Evolutionary conservation across 192 early-diverging fungal genomes (phyloP).

Genomic region (Linnemannia exigua): DNA sequence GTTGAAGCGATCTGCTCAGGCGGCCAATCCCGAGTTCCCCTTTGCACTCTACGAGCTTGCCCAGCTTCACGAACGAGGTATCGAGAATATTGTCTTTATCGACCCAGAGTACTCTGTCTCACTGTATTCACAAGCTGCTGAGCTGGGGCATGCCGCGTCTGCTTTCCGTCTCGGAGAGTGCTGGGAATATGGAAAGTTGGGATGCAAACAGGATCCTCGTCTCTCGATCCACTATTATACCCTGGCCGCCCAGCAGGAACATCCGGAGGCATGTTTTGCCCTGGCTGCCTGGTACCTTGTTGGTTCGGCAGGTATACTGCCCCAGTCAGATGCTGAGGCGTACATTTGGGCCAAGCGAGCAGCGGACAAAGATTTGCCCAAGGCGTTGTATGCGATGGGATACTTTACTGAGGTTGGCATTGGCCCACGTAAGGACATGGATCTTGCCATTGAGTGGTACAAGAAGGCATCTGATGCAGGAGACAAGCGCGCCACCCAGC

Average conservation of each 20-base stretch:
- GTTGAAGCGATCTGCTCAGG: conserved; percentile 71
- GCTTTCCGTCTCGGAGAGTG: conserved; percentile 72
- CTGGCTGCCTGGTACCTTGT: conserved; percentile 79
- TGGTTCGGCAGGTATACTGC: conserved; percentile 64
- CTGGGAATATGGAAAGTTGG: conserved; percentile 76
- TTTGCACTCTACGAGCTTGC: conserved; percentile 73
- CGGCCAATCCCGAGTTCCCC: conserved; percentile 69
- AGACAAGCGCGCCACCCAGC: conserved; percentile 69
- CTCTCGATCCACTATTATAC: conserved; percentile 73
- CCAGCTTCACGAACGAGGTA: conserved; percentile 68
- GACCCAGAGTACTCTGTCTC: conserved; percentile 74
- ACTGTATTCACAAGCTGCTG: conserved; percentile 73
- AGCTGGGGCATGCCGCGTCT: conserved; percentile 76
- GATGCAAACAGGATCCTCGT: conserved; percentile 66
- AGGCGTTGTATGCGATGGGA: conserved; percentile 76
- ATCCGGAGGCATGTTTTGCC: conserved; percentile 74
- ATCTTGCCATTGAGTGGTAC: conserved; percentile 73
- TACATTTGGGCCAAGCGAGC: conserved; percentile 74
- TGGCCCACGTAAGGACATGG: conserved; percentile 65
- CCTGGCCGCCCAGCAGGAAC: conserved; percentile 72
- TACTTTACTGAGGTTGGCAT: conserved; percentile 78
- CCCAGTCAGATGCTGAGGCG: conserved; percentile 74
- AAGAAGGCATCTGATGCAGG: conserved; percentile 76
- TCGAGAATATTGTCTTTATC: conserved; percentile 71
- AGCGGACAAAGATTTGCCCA: conserved; percentile 70